These are phyloP conservation scores for Castanea crenata DNA, from an alignment of 306 rosid species.

Conservation along the genomic window DNA sequence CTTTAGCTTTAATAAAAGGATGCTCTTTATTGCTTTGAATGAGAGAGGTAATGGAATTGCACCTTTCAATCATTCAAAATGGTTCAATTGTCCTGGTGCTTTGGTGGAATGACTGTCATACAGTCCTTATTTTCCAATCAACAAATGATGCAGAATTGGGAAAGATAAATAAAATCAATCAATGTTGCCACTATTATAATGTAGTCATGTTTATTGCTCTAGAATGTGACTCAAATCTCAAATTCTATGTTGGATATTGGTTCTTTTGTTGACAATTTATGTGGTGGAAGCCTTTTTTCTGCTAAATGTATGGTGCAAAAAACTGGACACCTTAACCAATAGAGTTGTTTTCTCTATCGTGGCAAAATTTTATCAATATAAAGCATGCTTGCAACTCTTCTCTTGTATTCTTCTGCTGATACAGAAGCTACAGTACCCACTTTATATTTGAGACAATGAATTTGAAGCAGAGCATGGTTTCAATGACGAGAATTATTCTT, in stretches of 20 bases:
- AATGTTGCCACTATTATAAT: slow-evolving; percentile 22
- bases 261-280: neutral
- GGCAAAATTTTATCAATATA: neutral
- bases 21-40: slow-evolving; percentile 68
- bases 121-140: slow-evolving; percentile 9
- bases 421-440: neutral
- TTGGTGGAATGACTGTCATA: slow-evolving; percentile 29
- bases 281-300: too few species aligned
- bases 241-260: neutral
- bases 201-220: slow-evolving; percentile 4
- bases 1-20: slow-evolving; percentile 79
- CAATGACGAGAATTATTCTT: neutral
- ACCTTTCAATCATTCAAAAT: slow-evolving; percentile 60
- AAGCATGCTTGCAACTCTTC: neutral
- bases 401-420: neutral
- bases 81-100: slow-evolving; percentile 45
- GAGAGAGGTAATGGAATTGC: slow-evolving; percentile 46
- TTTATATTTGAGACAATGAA: slow-evolving; percentile 10
- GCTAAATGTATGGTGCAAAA: neutral
- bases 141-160: neutral
- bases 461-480: slow-evolving; percentile 7
- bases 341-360: neutral
- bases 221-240: slow-evolving; percentile 13
- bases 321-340: neutral
- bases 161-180: neutral